Percentiles rank a stretch among this genome's conserved stretches.
phyloP scores from a whole-genome alignment of 108 stramenopile species.

The Fistulifera solaris region DNA sequence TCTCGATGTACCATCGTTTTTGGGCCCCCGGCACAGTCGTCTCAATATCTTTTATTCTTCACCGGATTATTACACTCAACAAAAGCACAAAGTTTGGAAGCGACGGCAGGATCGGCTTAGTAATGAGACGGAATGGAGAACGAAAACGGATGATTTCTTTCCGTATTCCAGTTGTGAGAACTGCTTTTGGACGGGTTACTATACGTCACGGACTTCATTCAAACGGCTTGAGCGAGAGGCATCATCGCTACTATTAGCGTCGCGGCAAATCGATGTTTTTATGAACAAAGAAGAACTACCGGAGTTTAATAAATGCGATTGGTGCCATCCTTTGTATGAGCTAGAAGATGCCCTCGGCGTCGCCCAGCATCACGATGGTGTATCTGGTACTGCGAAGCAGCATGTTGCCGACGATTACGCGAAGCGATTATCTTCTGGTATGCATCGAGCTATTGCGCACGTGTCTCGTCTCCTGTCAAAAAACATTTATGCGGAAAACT shows the following conservation, averaged over 20 bases:
- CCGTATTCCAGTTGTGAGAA: conserved; percentile 88
- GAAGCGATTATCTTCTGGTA: conserved; percentile 52
- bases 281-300: too few relatives aligned
- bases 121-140: conserved; percentile 14
- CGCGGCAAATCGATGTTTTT: conserved; percentile 65
- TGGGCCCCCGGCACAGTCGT: conserved; percentile 43
- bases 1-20: conserved; percentile 29
- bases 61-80: conserved; percentile 74
- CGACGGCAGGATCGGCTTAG: conserved; percentile 4
- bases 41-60: conserved; percentile 86
- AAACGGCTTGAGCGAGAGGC: conserved; percentile 80
- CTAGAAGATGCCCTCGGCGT: conserved; percentile 80
- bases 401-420: conserved; percentile 90
- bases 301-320: background rate
- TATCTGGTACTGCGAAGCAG: conserved; percentile 85
- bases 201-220: conserved; percentile 75
- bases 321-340: conserved; percentile 21
- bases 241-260: conserved; percentile 61
- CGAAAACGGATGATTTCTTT: conserved; percentile 88
- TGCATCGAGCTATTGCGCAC: conserved; percentile 41
- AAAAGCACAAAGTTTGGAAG: conserved; percentile 40
- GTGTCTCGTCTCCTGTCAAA: conserved; percentile 32
- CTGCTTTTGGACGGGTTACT: conserved; percentile 95
- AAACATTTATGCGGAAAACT: conserved; percentile 15
- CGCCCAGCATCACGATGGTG: conserved; percentile 88